phyloP scores from a whole-genome alignment of 129 eudicot genomes.

The Flaveria ramosissima region DNA sequence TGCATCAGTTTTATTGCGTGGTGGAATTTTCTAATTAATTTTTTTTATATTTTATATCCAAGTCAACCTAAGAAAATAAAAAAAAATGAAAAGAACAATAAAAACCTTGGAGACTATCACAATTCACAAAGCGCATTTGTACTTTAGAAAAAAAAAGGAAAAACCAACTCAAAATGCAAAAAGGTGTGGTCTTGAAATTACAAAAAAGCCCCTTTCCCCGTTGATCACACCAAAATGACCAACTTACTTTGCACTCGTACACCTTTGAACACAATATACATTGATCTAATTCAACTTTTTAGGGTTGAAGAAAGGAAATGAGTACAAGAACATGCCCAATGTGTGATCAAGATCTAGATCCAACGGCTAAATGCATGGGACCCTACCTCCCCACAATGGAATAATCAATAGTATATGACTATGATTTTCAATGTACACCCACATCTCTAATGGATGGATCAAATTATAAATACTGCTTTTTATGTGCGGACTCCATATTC shows the following conservation, averaged over 20 bases:
- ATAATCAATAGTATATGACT: slow-evolving; percentile 21
- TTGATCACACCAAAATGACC: slow-evolving; percentile 26
- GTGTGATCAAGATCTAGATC: slow-evolving; percentile 33
- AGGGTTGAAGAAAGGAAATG: background rate
- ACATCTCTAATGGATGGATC: slow-evolving; percentile 12
- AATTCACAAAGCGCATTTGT: slow-evolving; percentile 11
- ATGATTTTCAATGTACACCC: slow-evolving; percentile 24
- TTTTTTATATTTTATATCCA: background rate
- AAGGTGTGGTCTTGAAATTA: slow-evolving; percentile 24
- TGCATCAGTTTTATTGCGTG: background rate
- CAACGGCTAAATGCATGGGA: slow-evolving; percentile 26
- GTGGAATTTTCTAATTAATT: slow-evolving; percentile 5
- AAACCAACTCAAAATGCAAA: slow-evolving; percentile 13
- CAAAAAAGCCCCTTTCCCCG: slow-evolving; percentile 16
- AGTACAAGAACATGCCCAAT: slow-evolving; percentile 26
- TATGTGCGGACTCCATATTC: background rate
- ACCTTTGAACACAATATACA: slow-evolving; percentile 16
- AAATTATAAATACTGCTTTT: slow-evolving; percentile 17
- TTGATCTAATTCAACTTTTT: background rate
- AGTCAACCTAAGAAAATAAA: slow-evolving; percentile 10
- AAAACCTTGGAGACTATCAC: slow-evolving; percentile 8
- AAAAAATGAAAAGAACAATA: background rate
- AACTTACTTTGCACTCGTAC: background rate
- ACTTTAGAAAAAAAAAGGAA: background rate
- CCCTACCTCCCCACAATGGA: slow-evolving; percentile 23